Percentiles rank a stretch among this genome's conserved stretches.
Conservation (phyloP, 305 asterid genomes). For the Solanum hybrid region DNA sequence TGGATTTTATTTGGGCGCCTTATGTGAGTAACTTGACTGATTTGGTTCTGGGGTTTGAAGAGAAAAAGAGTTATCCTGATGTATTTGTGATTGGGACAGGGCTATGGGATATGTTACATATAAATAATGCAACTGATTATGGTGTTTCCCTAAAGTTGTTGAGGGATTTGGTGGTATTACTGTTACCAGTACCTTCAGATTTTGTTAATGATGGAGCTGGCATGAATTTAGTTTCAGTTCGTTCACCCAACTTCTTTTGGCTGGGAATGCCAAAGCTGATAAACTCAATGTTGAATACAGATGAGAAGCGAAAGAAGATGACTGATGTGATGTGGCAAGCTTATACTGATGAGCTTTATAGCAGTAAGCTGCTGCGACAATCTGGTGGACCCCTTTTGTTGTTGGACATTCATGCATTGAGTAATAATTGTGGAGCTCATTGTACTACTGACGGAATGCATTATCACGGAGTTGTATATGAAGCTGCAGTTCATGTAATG, state of each 20-base stretch:
- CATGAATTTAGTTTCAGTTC: slow-evolving; percentile 20
- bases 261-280: slow-evolving; percentile 76
- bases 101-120: slow-evolving; percentile 83
- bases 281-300: slow-evolving; percentile 55
- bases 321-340: slow-evolving; percentile 28
- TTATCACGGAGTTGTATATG: slow-evolving; percentile 64
- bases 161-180: slow-evolving; percentile 42
- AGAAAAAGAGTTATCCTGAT: slow-evolving; percentile 45
- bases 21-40: slow-evolving; percentile 59
- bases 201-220: slow-evolving; percentile 20
- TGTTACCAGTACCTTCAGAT: slow-evolving; percentile 51
- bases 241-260: slow-evolving; percentile 71
- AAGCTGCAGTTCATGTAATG: slow-evolving; percentile 66
- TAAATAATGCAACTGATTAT: slow-evolving; percentile 51
- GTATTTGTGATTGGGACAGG: slow-evolving; percentile 81
- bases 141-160: slow-evolving; percentile 39
- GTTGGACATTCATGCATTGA: slow-evolving; percentile 54
- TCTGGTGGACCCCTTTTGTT: slow-evolving; percentile 66
- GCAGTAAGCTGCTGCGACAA: slow-evolving; percentile 46
- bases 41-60: slow-evolving; percentile 30
- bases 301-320: slow-evolving; percentile 69
- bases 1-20: slow-evolving; percentile 90
- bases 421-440: slow-evolving; percentile 47
- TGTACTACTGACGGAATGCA: slow-evolving; percentile 91
- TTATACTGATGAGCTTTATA: slow-evolving; percentile 40